phyloP scores from a whole-genome alignment of 495 filamentous ascomycete species.

The Opeltia flavorubescens region DNA sequence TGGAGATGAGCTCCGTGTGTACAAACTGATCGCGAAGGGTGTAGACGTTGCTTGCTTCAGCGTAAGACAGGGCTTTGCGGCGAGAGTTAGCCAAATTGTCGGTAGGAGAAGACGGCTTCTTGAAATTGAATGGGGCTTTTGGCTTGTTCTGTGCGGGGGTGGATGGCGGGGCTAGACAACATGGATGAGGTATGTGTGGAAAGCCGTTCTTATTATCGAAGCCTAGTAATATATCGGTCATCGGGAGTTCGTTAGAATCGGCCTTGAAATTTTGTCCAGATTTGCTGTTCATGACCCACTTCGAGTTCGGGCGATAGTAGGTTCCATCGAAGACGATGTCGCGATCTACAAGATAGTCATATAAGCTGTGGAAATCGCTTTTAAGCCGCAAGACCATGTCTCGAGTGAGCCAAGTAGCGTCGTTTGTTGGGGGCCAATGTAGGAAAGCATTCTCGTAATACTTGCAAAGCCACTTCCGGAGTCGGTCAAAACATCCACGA shows the following conservation, averaged over 20 bases:
- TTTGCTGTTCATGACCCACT: constrained; percentile 47
- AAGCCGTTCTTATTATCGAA: constrained; percentile 51
- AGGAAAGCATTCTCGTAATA: constrained; percentile 23
- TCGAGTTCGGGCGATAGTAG: constrained; percentile 36
- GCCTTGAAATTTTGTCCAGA: constrained; percentile 39
- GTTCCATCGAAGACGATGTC: constrained; percentile 50
- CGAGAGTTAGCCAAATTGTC: constrained; percentile 22
- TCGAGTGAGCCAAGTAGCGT: constrained; percentile 45
- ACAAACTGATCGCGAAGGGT: constrained; percentile 27
- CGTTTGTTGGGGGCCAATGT: constrained; percentile 27
- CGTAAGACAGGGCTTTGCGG: constrained; percentile 45
- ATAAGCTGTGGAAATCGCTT: constrained; percentile 52
- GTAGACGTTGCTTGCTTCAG: constrained; percentile 55
- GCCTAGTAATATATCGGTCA: constrained; percentile 53
- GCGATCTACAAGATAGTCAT: constrained; percentile 59
- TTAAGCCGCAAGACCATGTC: constrained; percentile 42
- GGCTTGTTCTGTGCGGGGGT: constrained; percentile 17
- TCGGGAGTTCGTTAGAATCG: constrained; percentile 43
- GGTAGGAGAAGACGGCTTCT: constrained; percentile 15
- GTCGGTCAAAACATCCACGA: constrained; percentile 39
- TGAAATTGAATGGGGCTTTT: constrained; percentile 26
- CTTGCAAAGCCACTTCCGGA: constrained; percentile 20
- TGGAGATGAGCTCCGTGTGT: constrained; percentile 46
- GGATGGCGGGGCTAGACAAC: constrained; percentile 44
- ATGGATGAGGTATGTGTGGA: constrained; percentile 55